Base-by-base conservation (phyloP, 2,329 filamentous ascomycete genomes). In the Didymella sp. region DNA sequence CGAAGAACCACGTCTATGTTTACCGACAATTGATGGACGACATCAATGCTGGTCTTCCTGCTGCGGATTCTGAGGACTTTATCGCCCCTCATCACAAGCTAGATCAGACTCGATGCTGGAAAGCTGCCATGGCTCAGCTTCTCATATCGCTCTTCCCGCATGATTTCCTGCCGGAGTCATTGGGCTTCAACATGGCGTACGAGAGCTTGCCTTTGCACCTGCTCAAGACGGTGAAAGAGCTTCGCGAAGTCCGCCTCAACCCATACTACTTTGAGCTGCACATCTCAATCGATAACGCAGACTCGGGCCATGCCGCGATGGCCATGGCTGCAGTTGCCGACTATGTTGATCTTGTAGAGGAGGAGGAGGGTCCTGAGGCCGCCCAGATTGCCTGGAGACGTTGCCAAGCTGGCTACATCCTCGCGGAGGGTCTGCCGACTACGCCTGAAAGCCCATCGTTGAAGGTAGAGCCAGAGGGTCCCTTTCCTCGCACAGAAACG, bases 121-220 rank as follows among this genome's bases (percentile, higher is more conserved):
- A 77, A 68, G 72, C 78, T 1, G 80, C 78, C 6, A 65, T 81
- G 5, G 72, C 74, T 2, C 82, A 84, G 50, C 59, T 83, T 4
- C 71, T 79, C 3, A 72, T 84, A 9, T 82, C 80, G 1, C 70
- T 83, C 0, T 83, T 81, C 33, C 78, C 80, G 1, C 60, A 80
- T 31, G 77, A 83, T 7, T 81, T 83, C 58, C 58, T 84, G 2
- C 81, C 81, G 0, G 81, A 84, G 63, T 79, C 81, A 4, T 66
- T 84, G 3, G 80, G 82, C 1, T 83, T 82, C 62, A 84, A 82
- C 60, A 72, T 84, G 68, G 76, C 80, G 24, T 83, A 78, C 51
- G 81, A 84, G 61, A 65, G 68, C 25, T 48, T 82, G 13, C 73
- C 77, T 2, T 59, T 79, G 17, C 75, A 78, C 49, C 71, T 77